Evolutionary conservation across 75 land plant genomes (phyloP).

Genomic region (Cupressus sempervirens): DNA sequence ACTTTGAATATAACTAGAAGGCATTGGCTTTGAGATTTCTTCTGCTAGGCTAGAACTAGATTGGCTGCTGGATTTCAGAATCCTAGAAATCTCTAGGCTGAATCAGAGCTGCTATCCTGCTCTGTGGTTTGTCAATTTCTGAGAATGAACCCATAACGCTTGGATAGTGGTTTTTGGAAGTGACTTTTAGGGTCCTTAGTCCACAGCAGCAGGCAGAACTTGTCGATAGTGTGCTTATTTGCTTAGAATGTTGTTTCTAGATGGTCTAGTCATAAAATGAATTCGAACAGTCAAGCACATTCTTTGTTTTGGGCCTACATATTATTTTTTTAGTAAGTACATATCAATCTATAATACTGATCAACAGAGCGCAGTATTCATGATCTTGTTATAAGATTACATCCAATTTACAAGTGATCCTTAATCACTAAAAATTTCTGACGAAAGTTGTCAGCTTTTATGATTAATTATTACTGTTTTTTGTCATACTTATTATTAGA

Average conservation of each 20-base stretch:
- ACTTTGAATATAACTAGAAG: no score
- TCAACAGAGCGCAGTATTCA: not conserved
- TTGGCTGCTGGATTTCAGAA: not conserved
- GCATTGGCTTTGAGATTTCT: not conserved
- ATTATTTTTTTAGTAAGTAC: no score
- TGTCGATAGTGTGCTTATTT: not conserved
- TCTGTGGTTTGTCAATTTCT: not conserved
- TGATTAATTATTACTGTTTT: no score
- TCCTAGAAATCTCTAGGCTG: not conserved
- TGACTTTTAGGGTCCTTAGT: not conserved
- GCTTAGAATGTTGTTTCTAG: not conserved
- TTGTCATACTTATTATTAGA: no score
- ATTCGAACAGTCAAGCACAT: not conserved
- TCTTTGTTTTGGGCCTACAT: not conserved
- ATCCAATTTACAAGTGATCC: no score
- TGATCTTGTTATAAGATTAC: not conserved
- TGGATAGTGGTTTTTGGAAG: not conserved
- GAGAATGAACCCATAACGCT: not conserved
- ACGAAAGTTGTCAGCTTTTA: no score
- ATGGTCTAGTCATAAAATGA: not conserved
- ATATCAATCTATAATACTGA: no score
- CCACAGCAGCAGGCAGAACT: not conserved
- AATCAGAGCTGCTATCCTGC: not conserved
- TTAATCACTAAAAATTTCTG: no score
- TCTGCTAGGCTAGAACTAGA: not conserved